These are phyloP conservation scores for Aspergillus pseudoterreus DNA, from an alignment of 2,329 filamentous ascomycete species.

Conservation along the genomic window DNA sequence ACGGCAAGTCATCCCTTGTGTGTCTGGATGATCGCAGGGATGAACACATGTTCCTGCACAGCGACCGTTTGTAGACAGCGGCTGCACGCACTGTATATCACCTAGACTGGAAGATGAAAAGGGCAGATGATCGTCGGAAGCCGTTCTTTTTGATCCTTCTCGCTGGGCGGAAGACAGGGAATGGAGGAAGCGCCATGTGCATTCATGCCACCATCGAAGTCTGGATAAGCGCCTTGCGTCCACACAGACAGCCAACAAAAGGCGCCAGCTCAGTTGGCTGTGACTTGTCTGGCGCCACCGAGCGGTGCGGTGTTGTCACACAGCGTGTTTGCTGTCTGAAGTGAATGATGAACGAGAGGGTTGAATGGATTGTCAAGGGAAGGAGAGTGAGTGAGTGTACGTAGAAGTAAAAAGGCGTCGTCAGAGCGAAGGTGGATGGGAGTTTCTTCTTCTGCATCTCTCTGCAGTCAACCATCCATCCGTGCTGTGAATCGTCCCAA, in stretches of 20 bases:
- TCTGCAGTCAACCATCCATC: background rate
- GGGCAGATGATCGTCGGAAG: background rate
- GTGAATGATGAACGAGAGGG: too few species aligned
- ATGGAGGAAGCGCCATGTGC: too few species aligned
- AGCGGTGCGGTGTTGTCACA: constrained; percentile 8
- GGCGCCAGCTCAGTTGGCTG: constrained; percentile 1
- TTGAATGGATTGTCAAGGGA: background rate
- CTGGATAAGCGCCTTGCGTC: background rate
- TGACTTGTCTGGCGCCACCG: constrained; percentile 19
- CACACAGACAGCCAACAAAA: background rate
- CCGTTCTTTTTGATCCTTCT: too few species aligned
- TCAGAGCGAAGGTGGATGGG: background rate
- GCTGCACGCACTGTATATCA: background rate
- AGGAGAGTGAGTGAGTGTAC: background rate
- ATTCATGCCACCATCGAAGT: background rate
- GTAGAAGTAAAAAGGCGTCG: background rate
- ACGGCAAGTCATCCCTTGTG: too few species aligned
- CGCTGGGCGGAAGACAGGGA: too few species aligned
- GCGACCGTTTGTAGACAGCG: background rate
- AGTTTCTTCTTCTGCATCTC: background rate
- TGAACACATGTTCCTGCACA: constrained; percentile 7
- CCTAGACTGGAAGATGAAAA: background rate
- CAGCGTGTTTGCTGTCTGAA: background rate
- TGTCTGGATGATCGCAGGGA: too few species aligned
- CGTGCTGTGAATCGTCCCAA: constrained; percentile 3